These are phyloP conservation scores for Ogataea methylovora DNA, from an alignment of 805 yeast genomes.

Conservation along the genomic window DNA sequence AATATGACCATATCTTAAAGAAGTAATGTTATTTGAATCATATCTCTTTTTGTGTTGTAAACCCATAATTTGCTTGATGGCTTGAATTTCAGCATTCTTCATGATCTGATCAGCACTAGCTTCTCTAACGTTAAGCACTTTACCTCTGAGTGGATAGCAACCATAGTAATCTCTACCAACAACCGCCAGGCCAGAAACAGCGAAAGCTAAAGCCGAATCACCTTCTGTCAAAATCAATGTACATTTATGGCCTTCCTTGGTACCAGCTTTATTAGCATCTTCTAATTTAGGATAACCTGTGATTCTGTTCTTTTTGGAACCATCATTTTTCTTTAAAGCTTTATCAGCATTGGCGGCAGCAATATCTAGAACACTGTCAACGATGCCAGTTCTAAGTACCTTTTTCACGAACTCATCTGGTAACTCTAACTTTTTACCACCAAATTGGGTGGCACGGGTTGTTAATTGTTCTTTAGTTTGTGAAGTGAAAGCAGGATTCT, in stretches of 20 bases:
- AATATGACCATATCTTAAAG: slow-evolving; percentile 87
- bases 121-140: slow-evolving; percentile 89
- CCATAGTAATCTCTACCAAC: slow-evolving; percentile 96
- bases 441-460: slow-evolving; percentile 82
- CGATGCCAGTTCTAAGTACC: slow-evolving; percentile 58
- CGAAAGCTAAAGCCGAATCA: slow-evolving; percentile 88
- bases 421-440: slow-evolving; percentile 69
- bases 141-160: slow-evolving; percentile 93
- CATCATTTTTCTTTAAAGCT: slow-evolving; percentile 84
- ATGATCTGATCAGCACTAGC: slow-evolving; percentile 93
- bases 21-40: slow-evolving; percentile 48
- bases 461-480: slow-evolving; percentile 96
- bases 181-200: slow-evolving; percentile 88
- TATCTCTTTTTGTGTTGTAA: slow-evolving; percentile 86
- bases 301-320: slow-evolving; percentile 73
- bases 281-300: slow-evolving; percentile 86
- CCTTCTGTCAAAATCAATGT: slow-evolving; percentile 94
- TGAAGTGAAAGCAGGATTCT: slow-evolving; percentile 95
- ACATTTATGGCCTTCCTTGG: slow-evolving; percentile 85
- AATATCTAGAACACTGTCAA: slow-evolving; percentile 72
- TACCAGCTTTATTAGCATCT: slow-evolving; percentile 96
- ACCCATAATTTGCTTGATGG: slow-evolving; percentile 92
- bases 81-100: slow-evolving; percentile 91
- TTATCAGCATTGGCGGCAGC: slow-evolving; percentile 86
- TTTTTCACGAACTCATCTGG: slow-evolving; percentile 71